Conservation (phyloP, 2,329 filamentous ascomycete genomes). For the Sclerotinia glacialis region DNA sequence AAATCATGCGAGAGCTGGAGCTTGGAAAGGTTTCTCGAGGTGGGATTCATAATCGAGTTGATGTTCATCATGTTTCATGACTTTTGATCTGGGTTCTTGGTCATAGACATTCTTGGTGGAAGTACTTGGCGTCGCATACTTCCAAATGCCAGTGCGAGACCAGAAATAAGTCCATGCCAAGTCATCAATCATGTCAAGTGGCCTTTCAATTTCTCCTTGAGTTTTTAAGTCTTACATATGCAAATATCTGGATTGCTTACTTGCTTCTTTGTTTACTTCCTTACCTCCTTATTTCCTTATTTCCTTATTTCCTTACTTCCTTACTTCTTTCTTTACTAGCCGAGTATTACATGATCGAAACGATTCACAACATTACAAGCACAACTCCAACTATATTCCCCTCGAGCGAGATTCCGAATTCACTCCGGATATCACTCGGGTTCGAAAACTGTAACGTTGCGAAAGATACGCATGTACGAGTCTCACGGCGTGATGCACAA, state of each 20-base stretch:
- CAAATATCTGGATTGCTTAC: background rate
- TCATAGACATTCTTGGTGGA: background rate
- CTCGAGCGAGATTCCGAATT: background rate
- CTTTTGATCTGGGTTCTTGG: background rate
- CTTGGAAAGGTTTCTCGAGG: background rate
- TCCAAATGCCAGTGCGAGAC: background rate
- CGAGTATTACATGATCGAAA: too few relatives aligned
- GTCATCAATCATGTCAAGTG: background rate
- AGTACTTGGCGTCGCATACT: background rate
- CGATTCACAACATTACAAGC: background rate
- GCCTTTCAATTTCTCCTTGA: background rate
- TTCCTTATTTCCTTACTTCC: background rate
- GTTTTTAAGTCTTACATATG: background rate
- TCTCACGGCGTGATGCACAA: background rate
- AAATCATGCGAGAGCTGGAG: background rate
- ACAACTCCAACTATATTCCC: background rate
- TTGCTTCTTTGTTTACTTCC: background rate
- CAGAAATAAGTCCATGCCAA: background rate
- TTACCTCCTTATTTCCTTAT: too few relatives aligned
- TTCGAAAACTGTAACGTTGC: constrained; percentile 3
- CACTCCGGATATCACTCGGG: background rate
- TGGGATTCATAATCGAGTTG: too few relatives aligned
- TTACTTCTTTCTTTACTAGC: too few relatives aligned
- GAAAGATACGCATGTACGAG: background rate
- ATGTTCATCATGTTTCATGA: background rate